Base-by-base conservation (phyloP, 208 protist genomes). In the Acanthamoeba castellanii region DNA sequence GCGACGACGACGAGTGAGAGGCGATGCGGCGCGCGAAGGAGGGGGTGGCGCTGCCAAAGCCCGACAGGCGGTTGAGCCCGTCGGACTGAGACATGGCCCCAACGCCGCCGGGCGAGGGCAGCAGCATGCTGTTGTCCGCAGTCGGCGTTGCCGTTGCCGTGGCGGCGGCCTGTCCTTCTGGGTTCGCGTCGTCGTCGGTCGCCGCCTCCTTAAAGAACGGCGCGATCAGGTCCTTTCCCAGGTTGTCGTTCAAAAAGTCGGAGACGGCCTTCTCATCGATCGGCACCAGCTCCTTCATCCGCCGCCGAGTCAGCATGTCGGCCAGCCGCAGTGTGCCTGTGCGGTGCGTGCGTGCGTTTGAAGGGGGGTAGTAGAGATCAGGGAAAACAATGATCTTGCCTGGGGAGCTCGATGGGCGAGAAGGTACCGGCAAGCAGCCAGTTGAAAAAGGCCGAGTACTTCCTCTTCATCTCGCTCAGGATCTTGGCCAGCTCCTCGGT, bases 201-300 rank as follows among this genome's bases (percentile, higher is more conserved):
- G 22, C 30, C 20, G 55, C n/a, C 25, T 92, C 87, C 61, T 30
- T 42, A 59, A 92, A 74, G 34, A 92, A 92, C 34, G 87, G 87
- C 55, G 37, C 20, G 20, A 92, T 92, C 59, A 76, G 61, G 37
- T 92, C 87, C 42, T 74, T 42, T 0, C 55, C 61, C 25, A 92
- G 61, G 34, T 76, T 74, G 34, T 92, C 61, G 37, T 92, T 68
- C 7, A 92, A 20, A 34, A 92, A 92, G n/a, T 68, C 55, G 27
- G 87, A 92, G 25, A 92, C 87, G 3, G 37, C 32, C 61, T 92
- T 92, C 37, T 76, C 64, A 16, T 92, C 87, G n/a, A 92, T n/a
- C 42, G 59, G 87, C 18, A 25, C 32, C 9, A 92, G 55, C 61
- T 92, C 87, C 87, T 57, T 68, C 59, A 76, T 92, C 42, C 64